Evolutionary conservation across 140 eudicot genomes (phyloP).

Genomic region (Cichorium intybus): DNA sequence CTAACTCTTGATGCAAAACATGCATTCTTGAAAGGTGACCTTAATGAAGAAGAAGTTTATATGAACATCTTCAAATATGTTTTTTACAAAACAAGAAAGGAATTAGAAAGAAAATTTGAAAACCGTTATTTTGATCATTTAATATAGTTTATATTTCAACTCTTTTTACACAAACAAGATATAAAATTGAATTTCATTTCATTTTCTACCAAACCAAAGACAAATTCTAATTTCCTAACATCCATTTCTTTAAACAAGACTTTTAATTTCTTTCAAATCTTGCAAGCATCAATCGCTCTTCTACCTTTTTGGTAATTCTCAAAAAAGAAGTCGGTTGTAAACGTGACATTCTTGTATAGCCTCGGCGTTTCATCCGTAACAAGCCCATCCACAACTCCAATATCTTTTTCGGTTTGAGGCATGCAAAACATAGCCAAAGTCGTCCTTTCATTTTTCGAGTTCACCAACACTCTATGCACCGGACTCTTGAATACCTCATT

Average conservation of each 20-base stretch:
- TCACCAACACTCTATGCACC: constrained; percentile 42
- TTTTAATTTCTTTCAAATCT: constrained; percentile 16
- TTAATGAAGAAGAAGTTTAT: too few species aligned
- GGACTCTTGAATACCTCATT: constrained; percentile 65
- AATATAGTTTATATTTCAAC: not conserved
- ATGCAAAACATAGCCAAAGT: constrained; percentile 39
- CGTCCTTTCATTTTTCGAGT: constrained; percentile 40
- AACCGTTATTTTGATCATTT: not conserved
- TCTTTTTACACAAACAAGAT: not conserved
- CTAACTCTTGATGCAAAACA: too few species aligned
- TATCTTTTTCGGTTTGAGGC: constrained; percentile 43
- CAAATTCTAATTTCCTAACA: not conserved
- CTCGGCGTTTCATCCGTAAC: constrained; percentile 43
- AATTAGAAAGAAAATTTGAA: too few species aligned
- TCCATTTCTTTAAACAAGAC: too few species aligned
- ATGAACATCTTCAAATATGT: too few species aligned
- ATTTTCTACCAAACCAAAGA: not conserved
- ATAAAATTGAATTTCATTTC: not conserved
- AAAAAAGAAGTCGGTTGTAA: constrained; percentile 27
- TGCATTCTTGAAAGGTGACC: too few species aligned
- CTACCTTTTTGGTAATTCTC: constrained; percentile 46
- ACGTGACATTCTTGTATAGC: constrained; percentile 36
- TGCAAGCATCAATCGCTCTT: constrained; percentile 44
- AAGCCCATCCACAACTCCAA: constrained; percentile 39
- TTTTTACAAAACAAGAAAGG: not conserved